Evolutionary conservation across 2,329 filamentous ascomycete genomes (phyloP), one percentile per base, ranked within the genome.

Genomic region (Bipolaris zeicola): DNA sequence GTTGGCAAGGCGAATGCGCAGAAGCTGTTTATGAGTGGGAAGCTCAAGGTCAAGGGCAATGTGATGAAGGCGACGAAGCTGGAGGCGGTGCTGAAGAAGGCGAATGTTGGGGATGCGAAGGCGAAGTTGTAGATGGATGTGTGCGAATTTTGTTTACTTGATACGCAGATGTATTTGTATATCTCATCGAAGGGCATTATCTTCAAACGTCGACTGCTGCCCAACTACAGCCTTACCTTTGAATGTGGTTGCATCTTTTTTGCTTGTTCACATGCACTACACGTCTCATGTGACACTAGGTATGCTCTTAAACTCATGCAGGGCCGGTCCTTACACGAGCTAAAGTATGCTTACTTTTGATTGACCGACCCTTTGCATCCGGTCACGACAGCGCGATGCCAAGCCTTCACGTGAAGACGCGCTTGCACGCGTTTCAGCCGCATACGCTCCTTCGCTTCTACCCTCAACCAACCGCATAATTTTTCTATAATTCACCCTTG

Each of bases 31-130:
- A 98, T 99, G 94, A 86, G 86, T n/a, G 95, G 95, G 71, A 97
- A 96, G 85, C 84, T 99, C 74, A 99, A 98, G 90, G 87, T 98
- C 76, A 96, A 92, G 87, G 95, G 95, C 62, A 92, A 98, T 77
- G 87, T 98, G 60, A 98, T 98, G 94, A 97, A 97, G 86, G 90
- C 95, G 36, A 97, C 93, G 58, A 96, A 96, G 87, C 87, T 97
- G 79, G 92, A 97, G 80, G 90, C 92, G 38, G 89, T 98, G 34
- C 42, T 76, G n/a, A 76, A 75, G 70, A 75, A 73, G 68, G 73
- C 70, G 41, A 68, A 73, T 66, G 66, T 62, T 16, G 20, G 34
- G 10, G 45, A 38, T 10, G 31, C 45, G 5, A 61, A 64, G 54
- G 67, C 72, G 22, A 77, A 78, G 73, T 66, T 77, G 64, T 76